Evolutionary conservation across 2,329 filamentous ascomycete genomes (phyloP).

Genomic region (Xenosphaeropsis pyriputrescens): DNA sequence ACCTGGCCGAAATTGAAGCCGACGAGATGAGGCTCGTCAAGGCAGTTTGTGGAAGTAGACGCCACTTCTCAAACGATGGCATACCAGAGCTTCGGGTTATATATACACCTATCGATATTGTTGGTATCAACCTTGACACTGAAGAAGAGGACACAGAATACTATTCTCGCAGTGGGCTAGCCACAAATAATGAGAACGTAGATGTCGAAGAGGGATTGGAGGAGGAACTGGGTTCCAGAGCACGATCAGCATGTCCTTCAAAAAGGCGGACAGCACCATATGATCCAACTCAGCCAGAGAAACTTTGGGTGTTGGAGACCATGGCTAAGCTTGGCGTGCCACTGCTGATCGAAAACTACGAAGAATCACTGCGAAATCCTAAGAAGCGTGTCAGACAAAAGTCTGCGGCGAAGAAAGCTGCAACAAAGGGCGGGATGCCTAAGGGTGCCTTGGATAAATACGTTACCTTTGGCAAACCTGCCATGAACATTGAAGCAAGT

Average conservation of each 20-base stretch:
- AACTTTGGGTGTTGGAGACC: conserved; percentile 53
- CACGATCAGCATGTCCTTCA: conserved; percentile 10
- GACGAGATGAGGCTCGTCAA: conserved; percentile 41
- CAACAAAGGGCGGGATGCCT: conserved; percentile 12
- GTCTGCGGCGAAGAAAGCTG: conserved; percentile 10
- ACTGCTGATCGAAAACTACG: conserved; percentile 49
- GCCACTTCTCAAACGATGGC: conserved; percentile 60
- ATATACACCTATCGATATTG: conserved; percentile 61
- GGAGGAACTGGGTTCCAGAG: background rate
- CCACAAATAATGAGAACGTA: conserved; percentile 54
- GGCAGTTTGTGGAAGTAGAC: conserved; percentile 51
- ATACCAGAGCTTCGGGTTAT: conserved; percentile 66
- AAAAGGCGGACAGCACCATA: conserved; percentile 31
- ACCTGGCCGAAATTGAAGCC: conserved; percentile 22
- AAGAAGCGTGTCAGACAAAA: conserved; percentile 10
- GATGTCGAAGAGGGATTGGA: conserved; percentile 16
- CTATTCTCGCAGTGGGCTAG: conserved; percentile 36
- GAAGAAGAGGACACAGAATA: conserved; percentile 41
- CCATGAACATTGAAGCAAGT: background rate
- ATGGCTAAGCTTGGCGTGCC: conserved; percentile 51
- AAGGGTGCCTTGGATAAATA: conserved; percentile 19
- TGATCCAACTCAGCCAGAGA: conserved; percentile 50
- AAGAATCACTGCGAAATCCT: conserved; percentile 22
- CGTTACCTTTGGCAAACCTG: conserved; percentile 15
- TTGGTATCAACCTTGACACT: conserved; percentile 58